Percentiles rank a stretch among this genome's conserved stretches.
Evolutionary conservation across 371 early-diverging fungal genomes (phyloP).

Genomic region (Conidiobolus incongruus): DNA sequence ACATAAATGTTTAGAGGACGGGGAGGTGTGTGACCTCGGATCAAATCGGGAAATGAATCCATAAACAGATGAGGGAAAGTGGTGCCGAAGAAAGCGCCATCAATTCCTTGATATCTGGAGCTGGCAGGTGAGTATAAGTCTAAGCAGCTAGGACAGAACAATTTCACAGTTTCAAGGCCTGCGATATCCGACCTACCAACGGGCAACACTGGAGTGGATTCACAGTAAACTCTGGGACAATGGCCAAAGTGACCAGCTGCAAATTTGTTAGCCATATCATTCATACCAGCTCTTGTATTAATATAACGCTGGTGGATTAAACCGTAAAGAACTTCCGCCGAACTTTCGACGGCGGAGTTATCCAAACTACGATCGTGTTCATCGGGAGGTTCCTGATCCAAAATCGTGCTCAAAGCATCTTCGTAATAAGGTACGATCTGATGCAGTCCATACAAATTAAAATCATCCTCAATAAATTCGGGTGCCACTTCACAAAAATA

Average conservation of each 20-base stretch:
- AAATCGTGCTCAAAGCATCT: slow-evolving; percentile 60
- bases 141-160: slow-evolving; percentile 67
- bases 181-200: slow-evolving; percentile 53
- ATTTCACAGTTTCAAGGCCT: slow-evolving; percentile 29
- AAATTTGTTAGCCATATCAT: slow-evolving; percentile 57
- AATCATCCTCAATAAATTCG: slow-evolving; percentile 77
- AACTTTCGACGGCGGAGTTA: slow-evolving; percentile 16
- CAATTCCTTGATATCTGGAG: slow-evolving; percentile 45
- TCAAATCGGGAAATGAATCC: slow-evolving; percentile 37
- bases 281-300: slow-evolving; percentile 47
- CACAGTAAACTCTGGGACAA: slow-evolving; percentile 66
- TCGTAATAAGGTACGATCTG: slow-evolving; percentile 58
- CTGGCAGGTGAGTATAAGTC: slow-evolving; percentile 70
- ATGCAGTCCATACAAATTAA: slow-evolving; percentile 76
- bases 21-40: slow-evolving; percentile 13
- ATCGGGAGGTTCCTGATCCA: slow-evolving; percentile 68
- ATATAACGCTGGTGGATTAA: slow-evolving; percentile 69
- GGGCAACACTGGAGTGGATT: slow-evolving; percentile 49
- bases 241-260: slow-evolving; percentile 58
- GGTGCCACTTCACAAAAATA: slow-evolving; percentile 68
- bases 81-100: slow-evolving; percentile 93
- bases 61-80: slow-evolving; percentile 84
- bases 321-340: slow-evolving; percentile 45
- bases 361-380: too few species aligned
- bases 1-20: slow-evolving; percentile 21